phyloP scores from a whole-genome alignment of 2,329 filamentous ascomycete species.

The Teratosphaeria epicoccoides region DNA sequence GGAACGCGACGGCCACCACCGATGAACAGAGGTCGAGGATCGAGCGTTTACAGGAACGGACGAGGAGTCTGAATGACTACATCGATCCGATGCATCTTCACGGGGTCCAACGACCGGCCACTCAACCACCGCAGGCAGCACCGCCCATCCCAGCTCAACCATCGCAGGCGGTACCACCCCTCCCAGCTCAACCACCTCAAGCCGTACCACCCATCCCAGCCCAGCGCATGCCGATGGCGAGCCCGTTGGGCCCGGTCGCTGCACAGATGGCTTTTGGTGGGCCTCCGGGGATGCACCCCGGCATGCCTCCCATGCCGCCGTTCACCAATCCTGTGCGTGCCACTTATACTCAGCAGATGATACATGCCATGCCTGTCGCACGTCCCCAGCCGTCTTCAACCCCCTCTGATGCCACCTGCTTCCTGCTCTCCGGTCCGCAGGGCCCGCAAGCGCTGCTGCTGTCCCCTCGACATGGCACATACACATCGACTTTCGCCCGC shows the following conservation, averaged over 20 bases:
- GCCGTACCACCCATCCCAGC: neutral
- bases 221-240: neutral
- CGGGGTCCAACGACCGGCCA: neutral
- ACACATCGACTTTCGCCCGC: slow-evolving; percentile 3
- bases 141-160: slow-evolving; percentile 2
- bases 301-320: neutral
- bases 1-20: slow-evolving; percentile 3
- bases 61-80: slow-evolving; percentile 18
- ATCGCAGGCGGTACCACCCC: no score
- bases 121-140: neutral
- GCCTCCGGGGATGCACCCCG: neutral
- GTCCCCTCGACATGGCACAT: slow-evolving; percentile 27
- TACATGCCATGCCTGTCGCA: neutral
- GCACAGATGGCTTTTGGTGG: neutral
- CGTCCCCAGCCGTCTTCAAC: slow-evolving; percentile 9
- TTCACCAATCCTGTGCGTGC: slow-evolving; percentile 5
- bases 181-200: neutral
- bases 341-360: neutral
- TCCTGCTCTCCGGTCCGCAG: slow-evolving; percentile 35
- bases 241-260: neutral
- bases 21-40: slow-evolving; percentile 16
- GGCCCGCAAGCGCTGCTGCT: slow-evolving; percentile 37
- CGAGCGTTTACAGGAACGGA: slow-evolving; percentile 13
- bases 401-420: slow-evolving; percentile 24
- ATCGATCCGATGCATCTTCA: slow-evolving; percentile 17